Base-by-base conservation (phyloP, 306 rosid genomes). In the Styphnolobium japonicum region DNA sequence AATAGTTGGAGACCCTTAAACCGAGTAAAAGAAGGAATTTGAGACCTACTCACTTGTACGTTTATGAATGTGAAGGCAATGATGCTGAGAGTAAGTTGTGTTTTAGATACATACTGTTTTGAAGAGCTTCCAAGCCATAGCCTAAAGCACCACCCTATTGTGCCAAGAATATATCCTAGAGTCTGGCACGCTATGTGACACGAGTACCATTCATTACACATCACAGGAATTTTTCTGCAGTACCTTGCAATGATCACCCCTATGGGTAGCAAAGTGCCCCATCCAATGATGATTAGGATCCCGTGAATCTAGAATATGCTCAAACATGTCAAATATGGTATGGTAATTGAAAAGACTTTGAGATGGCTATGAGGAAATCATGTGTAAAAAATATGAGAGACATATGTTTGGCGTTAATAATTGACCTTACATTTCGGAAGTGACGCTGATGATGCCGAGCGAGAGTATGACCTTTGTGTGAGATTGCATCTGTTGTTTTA, bases 231-330 rank as follows among this genome's bases (percentile, higher is more conserved):
- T 37, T 76, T 75, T 55, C 78, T 85, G 14, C 67, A 82, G 82
- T 85, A 81, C 55, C 91, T 87, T 74, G 87, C 93, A 31, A 86
- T 40, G 4, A 90, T 82, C 31, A 75, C 89, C 67, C 93, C 93
- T 22, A 68, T 42, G 25, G 93, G 93, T 33, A 90, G 66, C 46
- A 90, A 42, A 51, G 73, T 86, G 64, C 93, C 93, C 93, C 91
- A 90, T 56, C 93, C 93, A 56, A 86, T 73, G 16, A 87, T 58
- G 25, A 56, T 82, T 23, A 89, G 76, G 66, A 82, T 46, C 77
- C 76, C 74, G 51, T 82, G 74, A 31, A 36, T 81, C 91, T 87
- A 80, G 2, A 4, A 56, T 36, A 61, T 78, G 68, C 49, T 45
- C 18, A 56, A 72, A 67, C 51, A 16, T 16, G 22, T 72, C 11